Conservation (phyloP, 805 yeast genomes). For the Starmerella potacharoeniae region DNA sequence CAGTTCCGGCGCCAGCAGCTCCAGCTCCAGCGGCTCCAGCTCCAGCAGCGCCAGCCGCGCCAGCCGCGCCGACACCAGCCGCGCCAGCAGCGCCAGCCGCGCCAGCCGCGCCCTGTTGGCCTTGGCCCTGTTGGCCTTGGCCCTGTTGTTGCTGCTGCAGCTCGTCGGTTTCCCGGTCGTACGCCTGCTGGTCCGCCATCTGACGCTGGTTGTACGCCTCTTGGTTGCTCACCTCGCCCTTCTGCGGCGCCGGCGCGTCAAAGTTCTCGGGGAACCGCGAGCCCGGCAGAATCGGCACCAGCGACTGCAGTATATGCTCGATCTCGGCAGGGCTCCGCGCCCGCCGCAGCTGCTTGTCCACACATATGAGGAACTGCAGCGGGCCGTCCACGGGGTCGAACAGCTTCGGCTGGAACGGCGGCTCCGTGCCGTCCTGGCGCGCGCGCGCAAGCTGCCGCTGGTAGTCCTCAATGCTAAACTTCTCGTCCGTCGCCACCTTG, state of each 20-base stretch:
- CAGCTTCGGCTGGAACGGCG: slow-evolving; percentile 57
- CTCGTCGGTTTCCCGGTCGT: neutral
- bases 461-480: slow-evolving; percentile 72
- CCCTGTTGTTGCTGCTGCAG: neutral
- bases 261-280: slow-evolving; percentile 56
- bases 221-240: slow-evolving; percentile 27
- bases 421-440: slow-evolving; percentile 62
- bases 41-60: neutral
- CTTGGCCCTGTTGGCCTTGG: neutral
- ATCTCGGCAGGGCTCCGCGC: slow-evolving; percentile 41
- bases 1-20: neutral
- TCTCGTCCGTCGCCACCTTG: slow-evolving; percentile 74
- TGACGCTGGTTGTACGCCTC: neutral
- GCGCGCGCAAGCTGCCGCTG: slow-evolving; percentile 67
- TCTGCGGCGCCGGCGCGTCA: slow-evolving; percentile 55
- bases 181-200: neutral
- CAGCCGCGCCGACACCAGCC: neutral
- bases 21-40: neutral
- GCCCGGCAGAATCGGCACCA: slow-evolving; percentile 77
- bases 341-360: slow-evolving; percentile 35
- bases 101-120: neutral
- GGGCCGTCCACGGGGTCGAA: slow-evolving; percentile 42
- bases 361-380: slow-evolving; percentile 57
- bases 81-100: neutral
- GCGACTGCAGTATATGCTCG: slow-evolving; percentile 44